Percentiles rank a stretch among this genome's conserved stretches.
Conservation (phyloP, 2,329 filamentous ascomycete genomes). For the Pseudogymnoascus sp. region DNA sequence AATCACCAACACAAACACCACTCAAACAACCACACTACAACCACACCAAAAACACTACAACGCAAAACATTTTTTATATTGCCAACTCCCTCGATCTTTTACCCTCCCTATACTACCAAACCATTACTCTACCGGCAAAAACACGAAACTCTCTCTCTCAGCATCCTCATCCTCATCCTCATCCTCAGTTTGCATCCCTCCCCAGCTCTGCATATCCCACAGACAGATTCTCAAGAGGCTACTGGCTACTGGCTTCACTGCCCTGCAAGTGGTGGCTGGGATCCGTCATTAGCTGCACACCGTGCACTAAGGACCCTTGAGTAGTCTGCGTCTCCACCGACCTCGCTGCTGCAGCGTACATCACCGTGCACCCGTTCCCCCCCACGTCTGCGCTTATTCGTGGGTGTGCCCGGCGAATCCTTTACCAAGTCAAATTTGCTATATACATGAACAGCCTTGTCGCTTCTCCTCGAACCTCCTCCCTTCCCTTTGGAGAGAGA, state of each 20-base stretch:
- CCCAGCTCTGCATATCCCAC: not conserved
- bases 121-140: not conserved
- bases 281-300: not conserved
- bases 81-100: not conserved
- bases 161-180: not conserved
- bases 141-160: not conserved
- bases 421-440: constrained; percentile 4
- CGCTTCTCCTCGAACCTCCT: not conserved
- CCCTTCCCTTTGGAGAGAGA: not conserved
- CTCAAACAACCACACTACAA: not conserved
- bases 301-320: constrained; percentile 8
- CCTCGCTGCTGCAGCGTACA: constrained; percentile 6
- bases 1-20: not conserved
- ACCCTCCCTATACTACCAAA: not conserved
- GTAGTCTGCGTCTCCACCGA: constrained; percentile 6
- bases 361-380: constrained; percentile 7
- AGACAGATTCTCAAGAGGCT: not conserved
- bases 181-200: not conserved
- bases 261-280: not conserved
- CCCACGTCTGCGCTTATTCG: constrained; percentile 7
- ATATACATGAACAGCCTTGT: not conserved
- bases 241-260: not conserved
- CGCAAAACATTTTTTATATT: not conserved
- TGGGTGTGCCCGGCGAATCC: not conserved
- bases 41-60: not conserved